phyloP scores from a whole-genome alignment of 1,284 basidiomycete genomes.

The Schizopora paradoxa region DNA sequence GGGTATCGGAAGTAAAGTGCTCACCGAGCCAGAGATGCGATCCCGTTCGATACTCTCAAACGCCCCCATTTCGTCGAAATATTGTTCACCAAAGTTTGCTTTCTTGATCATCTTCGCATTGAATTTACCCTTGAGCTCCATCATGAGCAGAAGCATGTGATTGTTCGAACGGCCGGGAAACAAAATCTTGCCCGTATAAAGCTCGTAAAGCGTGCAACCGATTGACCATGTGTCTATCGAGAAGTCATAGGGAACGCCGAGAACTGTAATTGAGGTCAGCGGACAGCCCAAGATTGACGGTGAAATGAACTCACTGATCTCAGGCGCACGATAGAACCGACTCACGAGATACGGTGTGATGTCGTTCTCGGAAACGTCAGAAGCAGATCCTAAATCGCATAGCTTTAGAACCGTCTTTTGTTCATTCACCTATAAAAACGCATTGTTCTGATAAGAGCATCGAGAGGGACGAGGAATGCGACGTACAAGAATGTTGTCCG shows the following conservation, averaged over 20 bases:
- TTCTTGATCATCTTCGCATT: slow-evolving; percentile 94
- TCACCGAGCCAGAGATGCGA: slow-evolving; percentile 74
- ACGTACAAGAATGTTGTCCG: slow-evolving; percentile 89
- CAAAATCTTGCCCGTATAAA: slow-evolving; percentile 98
- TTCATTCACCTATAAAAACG: slow-evolving; percentile 74
- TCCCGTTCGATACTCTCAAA: slow-evolving; percentile 81
- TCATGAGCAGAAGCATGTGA: slow-evolving; percentile 95
- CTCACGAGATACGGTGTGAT: slow-evolving; percentile 98
- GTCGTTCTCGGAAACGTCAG: slow-evolving; percentile 90
- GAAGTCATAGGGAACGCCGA: slow-evolving; percentile 92
- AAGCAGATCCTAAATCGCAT: slow-evolving; percentile 95
- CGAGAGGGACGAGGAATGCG: slow-evolving; percentile 12
- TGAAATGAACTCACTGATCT: slow-evolving; percentile 80
- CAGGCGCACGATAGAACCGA: slow-evolving; percentile 96
- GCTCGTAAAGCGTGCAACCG: slow-evolving; percentile 95
- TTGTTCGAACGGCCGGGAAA: slow-evolving; percentile 97
- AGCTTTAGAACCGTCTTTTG: slow-evolving; percentile 92
- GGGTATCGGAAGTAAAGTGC: slow-evolving; percentile 35
- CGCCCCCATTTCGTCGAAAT: slow-evolving; percentile 89
- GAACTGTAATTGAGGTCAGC: slow-evolving; percentile 50
- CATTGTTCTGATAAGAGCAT: slow-evolving; percentile 10
- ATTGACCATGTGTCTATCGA: slow-evolving; percentile 96
- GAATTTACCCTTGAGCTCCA: slow-evolving; percentile 94
- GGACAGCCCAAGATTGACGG: slow-evolving; percentile 4
- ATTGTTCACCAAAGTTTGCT: slow-evolving; percentile 85